Base-by-base conservation (phyloP, 257 asterid species). In the Nicotiana benthamiana region DNA sequence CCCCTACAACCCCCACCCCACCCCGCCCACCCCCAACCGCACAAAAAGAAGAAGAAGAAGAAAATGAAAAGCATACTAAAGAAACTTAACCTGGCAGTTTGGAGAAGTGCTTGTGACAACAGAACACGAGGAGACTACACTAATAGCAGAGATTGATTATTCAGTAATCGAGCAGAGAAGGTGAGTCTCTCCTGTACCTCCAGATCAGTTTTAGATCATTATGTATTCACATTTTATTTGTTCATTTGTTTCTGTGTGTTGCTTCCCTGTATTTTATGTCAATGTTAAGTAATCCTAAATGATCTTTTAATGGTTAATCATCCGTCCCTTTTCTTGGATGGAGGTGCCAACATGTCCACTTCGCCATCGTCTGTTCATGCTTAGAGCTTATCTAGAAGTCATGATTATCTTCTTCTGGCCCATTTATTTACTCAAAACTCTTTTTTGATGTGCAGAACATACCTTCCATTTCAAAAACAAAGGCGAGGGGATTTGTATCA, bases 41-140 rank as follows among this genome's bases (percentile, higher is more conserved):
- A n/a, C n/a, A n/a, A n/a, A 60, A 60, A 24, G 24, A 7, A 9
- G 26, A 62, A 24, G 1, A 63, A 62, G 5, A 16, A 26, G 36
- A 15, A 12, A 26, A 27, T 11, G 34, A 43, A 43, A 40, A 70
- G 34, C 34, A 6, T 66, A 40, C 65, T 65, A 83, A 80, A n/a
- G 82, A 54, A 79, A 81, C 83, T 86, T 65, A 80, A 61, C 81
- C 80, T 88, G 84, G 87, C 93, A 94, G 97, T 95, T 84, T 88
- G 98, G 98, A 60, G 98, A 94, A 90, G 92, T 94, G 52, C 87
- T 94, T 84, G 95, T 94, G n/a, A 94, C 97, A 74, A 91, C 98
- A 13, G 97, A 93, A 84, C 97, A 94, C 48, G 95, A 93, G 20
- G 95, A 95, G 89, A 89, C 90, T 15, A 86, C 85, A 27, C 68